Evolutionary conservation across 2,329 filamentous ascomycete species (phyloP).

Genomic region (Monosporascus cannonballus): DNA sequence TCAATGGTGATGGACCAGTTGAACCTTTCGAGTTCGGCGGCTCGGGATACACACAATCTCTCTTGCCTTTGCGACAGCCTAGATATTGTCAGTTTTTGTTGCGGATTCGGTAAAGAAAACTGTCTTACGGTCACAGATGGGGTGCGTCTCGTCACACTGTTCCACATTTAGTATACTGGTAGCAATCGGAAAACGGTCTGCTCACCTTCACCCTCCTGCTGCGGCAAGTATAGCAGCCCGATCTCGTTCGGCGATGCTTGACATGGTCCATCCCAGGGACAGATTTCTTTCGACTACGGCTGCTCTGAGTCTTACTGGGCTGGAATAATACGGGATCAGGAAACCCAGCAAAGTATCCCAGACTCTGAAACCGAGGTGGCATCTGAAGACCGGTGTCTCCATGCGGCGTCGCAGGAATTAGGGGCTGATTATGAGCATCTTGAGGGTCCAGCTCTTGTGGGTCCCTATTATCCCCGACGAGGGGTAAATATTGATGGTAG

Average conservation of each 20-base stretch:
- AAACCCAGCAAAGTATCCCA: conserved; percentile 45
- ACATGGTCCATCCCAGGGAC: conserved; percentile 59
- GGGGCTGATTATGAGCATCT: conserved; percentile 33
- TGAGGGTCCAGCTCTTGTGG: conserved; percentile 33
- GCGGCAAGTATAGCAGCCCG: conserved; percentile 89
- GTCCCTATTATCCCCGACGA: conserved; percentile 38
- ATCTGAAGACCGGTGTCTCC: conserved; percentile 27
- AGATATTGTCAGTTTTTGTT: conserved; percentile 17
- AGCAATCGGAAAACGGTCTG: neutral
- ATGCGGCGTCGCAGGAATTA: conserved; percentile 23
- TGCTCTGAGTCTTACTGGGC: conserved; percentile 37
- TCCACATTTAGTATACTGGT: conserved; percentile 20
- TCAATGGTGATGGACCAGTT: conserved; percentile 26
- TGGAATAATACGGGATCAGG: conserved; percentile 44
- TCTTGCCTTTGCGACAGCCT: conserved; percentile 87
- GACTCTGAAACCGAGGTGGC: conserved; percentile 37
- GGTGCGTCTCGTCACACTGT: conserved; percentile 85
- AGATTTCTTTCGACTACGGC: conserved; percentile 44
- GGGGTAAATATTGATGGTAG: conserved; percentile 50
- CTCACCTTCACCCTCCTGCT: conserved; percentile 75
- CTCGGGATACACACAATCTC: conserved; percentile 88
- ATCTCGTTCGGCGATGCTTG: conserved; percentile 89
- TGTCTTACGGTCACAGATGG: conserved; percentile 70
- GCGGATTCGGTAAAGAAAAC: conserved; percentile 3
- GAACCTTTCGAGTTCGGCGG: conserved; percentile 42